A percentile compares a stretch with the other conserved stretches of the same genome.
These are phyloP conservation scores for Colletotrichum navitas DNA, from an alignment of 2,329 filamentous ascomycete genomes.

Conservation along the genomic window DNA sequence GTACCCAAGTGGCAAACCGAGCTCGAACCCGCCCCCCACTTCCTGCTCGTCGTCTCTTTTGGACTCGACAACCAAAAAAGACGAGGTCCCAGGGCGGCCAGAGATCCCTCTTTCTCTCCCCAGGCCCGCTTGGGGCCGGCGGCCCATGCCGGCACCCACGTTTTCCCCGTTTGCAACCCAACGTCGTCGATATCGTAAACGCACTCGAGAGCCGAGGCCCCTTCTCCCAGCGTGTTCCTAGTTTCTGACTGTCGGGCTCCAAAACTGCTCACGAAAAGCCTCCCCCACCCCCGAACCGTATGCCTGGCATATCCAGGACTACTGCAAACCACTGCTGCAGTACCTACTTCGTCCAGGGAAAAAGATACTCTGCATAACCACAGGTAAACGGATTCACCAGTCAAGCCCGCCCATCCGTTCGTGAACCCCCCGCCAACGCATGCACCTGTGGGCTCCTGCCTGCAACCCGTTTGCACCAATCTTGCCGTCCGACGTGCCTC, in stretches of 20 bases:
- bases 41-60: no score
- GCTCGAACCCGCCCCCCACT: background rate
- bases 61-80: background rate
- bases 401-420: background rate
- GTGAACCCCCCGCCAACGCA: background rate
- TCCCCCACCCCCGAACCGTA: no score
- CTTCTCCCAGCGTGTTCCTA: background rate
- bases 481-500: background rate
- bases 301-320: background rate
- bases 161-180: conserved; percentile 8
- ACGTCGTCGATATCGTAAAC: background rate
- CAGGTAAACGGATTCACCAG: background rate
- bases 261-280: background rate
- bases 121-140: conserved; percentile 6
- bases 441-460: background rate
- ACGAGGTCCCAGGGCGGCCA: background rate
- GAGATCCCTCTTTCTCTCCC: background rate
- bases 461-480: conserved; percentile 6
- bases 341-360: background rate
- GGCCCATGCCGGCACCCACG: conserved; percentile 5
- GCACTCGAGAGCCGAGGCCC: background rate
- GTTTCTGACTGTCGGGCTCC: background rate
- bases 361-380: conserved; percentile 16
- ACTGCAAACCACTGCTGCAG: background rate
- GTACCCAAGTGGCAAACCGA: conserved; percentile 25